Evolutionary conservation across 192 early-diverging fungal species (phyloP).

Genomic region (Podila clonocystis): DNA sequence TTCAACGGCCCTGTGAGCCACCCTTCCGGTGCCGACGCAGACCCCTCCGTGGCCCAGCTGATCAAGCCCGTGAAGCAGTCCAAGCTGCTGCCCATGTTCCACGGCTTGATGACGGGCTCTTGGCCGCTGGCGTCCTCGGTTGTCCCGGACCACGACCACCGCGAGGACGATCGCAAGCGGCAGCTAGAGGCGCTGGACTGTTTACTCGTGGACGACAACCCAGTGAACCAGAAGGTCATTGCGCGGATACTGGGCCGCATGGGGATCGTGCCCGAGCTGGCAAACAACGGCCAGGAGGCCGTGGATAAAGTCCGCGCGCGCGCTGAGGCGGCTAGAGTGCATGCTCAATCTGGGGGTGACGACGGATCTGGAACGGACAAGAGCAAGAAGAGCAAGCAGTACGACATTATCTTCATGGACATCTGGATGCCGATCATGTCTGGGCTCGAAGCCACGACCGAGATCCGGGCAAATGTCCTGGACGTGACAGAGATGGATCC

Average conservation of each 20-base stretch:
- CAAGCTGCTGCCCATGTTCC: constrained; percentile 46
- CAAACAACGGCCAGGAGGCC: constrained; percentile 54
- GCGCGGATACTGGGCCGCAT: constrained; percentile 40
- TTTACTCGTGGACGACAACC: constrained; percentile 58
- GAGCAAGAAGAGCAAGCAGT: constrained; percentile 21
- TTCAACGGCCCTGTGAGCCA: too few species aligned
- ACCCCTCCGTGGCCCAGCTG: constrained; percentile 25
- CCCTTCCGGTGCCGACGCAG: neutral
- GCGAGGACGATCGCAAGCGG: constrained; percentile 23
- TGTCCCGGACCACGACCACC: constrained; percentile 13
- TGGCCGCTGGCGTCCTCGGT: constrained; percentile 31
- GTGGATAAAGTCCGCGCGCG: constrained; percentile 35
- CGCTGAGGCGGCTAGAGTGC: constrained; percentile 22
- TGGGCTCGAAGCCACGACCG: constrained; percentile 39
- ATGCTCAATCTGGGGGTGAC: neutral
- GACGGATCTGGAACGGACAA: neutral
- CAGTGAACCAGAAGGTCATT: constrained; percentile 55
- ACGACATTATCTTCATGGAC: constrained; percentile 55
- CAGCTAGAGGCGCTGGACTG: constrained; percentile 38
- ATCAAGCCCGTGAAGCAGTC: constrained; percentile 48
- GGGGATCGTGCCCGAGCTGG: constrained; percentile 43
- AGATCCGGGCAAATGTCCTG: constrained; percentile 28
- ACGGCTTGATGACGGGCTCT: constrained; percentile 46
- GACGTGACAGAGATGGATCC: constrained; percentile 25
- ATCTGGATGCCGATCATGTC: constrained; percentile 53